Conservation (phyloP, 164 flowering plant species). For the Chimonanthus salicifolius region DNA sequence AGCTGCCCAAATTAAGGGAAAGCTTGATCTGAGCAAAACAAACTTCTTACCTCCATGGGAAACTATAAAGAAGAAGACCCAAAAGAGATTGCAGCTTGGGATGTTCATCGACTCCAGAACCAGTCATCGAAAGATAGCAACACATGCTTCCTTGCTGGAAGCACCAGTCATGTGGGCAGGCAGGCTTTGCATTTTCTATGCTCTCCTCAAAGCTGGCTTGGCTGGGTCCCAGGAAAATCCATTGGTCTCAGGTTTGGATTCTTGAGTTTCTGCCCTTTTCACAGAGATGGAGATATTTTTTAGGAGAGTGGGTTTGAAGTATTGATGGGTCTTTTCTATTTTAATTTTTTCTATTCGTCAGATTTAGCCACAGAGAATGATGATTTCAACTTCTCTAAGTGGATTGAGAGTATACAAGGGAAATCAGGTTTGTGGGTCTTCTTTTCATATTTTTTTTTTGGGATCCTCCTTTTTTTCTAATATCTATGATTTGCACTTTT, state of each 20-base stretch:
- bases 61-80: conserved; percentile 6
- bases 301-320: not conserved
- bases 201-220: conserved; percentile 74
- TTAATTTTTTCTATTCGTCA: too few relatives aligned
- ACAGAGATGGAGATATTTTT: not conserved
- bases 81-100: conserved; percentile 8
- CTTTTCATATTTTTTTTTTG: not conserved
- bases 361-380: conserved; percentile 37
- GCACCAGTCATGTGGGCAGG: conserved; percentile 85
- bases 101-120: not conserved
- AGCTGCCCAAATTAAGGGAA: conserved; percentile 10
- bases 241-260: conserved; percentile 44
- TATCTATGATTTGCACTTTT: not conserved
- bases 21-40: conserved; percentile 23
- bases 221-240: conserved; percentile 87
- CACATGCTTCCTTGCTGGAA: conserved; percentile 60
- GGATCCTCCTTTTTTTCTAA: not conserved
- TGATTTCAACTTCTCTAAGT: conserved; percentile 78
- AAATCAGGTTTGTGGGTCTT: conserved; percentile 59
- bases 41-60: conserved; percentile 26
- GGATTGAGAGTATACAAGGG: conserved; percentile 58
- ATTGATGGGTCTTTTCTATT: conserved; percentile 5
- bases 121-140: conserved; percentile 7
- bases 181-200: conserved; percentile 72
- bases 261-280: not conserved